Conservation (phyloP, 2,329 filamentous ascomycete species). For the Paraconiothyrium sp. region DNA sequence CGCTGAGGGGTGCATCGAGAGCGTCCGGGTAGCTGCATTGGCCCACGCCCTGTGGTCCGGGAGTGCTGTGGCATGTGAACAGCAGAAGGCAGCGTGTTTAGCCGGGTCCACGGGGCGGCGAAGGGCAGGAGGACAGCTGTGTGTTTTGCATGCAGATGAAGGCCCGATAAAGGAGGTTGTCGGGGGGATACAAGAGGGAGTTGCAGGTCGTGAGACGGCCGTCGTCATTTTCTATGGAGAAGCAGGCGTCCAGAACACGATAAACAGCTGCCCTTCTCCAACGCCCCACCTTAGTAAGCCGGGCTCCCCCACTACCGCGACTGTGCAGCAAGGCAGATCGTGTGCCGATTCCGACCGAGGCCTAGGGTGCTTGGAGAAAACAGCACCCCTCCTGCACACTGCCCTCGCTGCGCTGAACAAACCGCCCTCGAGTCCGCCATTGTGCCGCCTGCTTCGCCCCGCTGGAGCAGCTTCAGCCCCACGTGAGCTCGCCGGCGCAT, state of each 20-base stretch:
- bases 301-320: neutral
- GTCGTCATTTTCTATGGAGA: slow-evolving; percentile 1
- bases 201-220: neutral
- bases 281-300: slow-evolving; percentile 5
- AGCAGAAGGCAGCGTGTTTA: slow-evolving; percentile 16
- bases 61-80: slow-evolving; percentile 25
- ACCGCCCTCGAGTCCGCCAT: neutral
- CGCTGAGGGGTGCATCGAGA: slow-evolving; percentile 26
- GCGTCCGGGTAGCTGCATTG: slow-evolving; percentile 22
- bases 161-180: neutral
- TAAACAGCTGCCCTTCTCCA: neutral
- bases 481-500: slow-evolving; percentile 7
- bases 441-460: slow-evolving; percentile 2
- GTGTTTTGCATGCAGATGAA: neutral
- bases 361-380: neutral
- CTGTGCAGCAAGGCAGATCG: neutral
- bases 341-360: slow-evolving; percentile 2
- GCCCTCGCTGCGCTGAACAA: neutral
- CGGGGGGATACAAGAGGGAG: neutral
- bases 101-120: slow-evolving; percentile 18
- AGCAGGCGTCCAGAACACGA: neutral
- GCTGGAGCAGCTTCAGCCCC: neutral
- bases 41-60: slow-evolving; percentile 9
- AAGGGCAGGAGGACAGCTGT: neutral
- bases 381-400: neutral